phyloP scores from a whole-genome alignment of 768 basidiomycete genomes.

The Termitomyces sp. region DNA sequence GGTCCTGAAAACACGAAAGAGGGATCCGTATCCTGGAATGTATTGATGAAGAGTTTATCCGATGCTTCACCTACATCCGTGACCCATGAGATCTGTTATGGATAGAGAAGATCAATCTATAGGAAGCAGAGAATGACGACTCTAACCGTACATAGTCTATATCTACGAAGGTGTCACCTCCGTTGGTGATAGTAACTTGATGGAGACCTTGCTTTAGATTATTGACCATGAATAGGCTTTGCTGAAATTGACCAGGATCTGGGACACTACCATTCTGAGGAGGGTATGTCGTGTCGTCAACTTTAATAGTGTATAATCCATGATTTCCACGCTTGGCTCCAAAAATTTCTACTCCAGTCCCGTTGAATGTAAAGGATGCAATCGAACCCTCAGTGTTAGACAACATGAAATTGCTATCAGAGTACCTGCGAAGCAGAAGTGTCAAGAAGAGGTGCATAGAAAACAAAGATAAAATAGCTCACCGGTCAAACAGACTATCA shows the following conservation, averaged over 20 bases:
- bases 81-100: slow-evolving; percentile 26
- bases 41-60: slow-evolving; percentile 20
- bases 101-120: background rate
- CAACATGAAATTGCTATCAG: slow-evolving; percentile 31
- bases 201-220: slow-evolving; percentile 29
- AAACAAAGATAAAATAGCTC: background rate
- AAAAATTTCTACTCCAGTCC: slow-evolving; percentile 42
- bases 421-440: slow-evolving; percentile 21
- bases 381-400: slow-evolving; percentile 27
- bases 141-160: slow-evolving; percentile 38
- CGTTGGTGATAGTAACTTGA: slow-evolving; percentile 28
- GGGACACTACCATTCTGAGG: slow-evolving; percentile 21
- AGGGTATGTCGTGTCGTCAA: slow-evolving; percentile 29
- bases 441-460: background rate
- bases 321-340: slow-evolving; percentile 45
- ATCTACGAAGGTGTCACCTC: slow-evolving; percentile 28
- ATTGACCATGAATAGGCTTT: slow-evolving; percentile 30
- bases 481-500: slow-evolving; percentile 4
- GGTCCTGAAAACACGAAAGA: slow-evolving; percentile 28
- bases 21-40: slow-evolving; percentile 28
- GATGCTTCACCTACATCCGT: slow-evolving; percentile 20
- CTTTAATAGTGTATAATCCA: slow-evolving; percentile 34
- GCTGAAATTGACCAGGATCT: slow-evolving; percentile 30
- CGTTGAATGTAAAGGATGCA: slow-evolving; percentile 40
- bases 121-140: slow-evolving; percentile 1